A percentile compares a stretch with the other conserved stretches of the same genome.
phyloP scores from a whole-genome alignment of 345 rosid genomes.

The Euphorbia pulcherrima region DNA sequence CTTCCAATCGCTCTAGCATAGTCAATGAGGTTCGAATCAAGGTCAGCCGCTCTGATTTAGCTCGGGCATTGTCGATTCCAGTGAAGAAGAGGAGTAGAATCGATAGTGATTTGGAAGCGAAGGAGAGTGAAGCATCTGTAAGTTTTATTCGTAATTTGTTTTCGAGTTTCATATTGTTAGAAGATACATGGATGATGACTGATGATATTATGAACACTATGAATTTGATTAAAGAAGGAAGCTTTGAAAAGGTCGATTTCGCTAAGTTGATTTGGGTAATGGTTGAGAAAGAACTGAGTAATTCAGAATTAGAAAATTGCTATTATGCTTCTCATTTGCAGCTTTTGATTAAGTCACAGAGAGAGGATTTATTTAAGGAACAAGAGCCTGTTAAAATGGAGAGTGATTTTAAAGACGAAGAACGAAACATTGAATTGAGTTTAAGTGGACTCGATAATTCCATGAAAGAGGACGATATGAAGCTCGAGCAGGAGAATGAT shows the following conservation, averaged over 20 bases:
- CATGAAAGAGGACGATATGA: constrained; percentile 13
- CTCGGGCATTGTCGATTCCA: constrained; percentile 69
- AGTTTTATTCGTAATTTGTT: constrained; percentile 53
- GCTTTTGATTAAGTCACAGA: constrained; percentile 59
- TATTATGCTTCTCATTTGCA: constrained; percentile 89
- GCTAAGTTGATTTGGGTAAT: constrained; percentile 71
- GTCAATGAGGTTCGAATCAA: constrained; percentile 53
- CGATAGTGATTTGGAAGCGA: constrained; percentile 26
- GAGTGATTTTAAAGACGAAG: constrained; percentile 44
- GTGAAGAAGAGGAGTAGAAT: constrained; percentile 42
- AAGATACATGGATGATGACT: constrained; percentile 79
- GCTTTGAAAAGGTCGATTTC: constrained; percentile 74
- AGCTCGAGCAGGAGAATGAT: not conserved
- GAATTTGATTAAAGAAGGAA: constrained; percentile 48
- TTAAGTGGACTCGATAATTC: constrained; percentile 50
- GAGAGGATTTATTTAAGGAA: constrained; percentile 34
- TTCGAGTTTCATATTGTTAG: constrained; percentile 63
- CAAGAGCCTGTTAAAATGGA: constrained; percentile 24
- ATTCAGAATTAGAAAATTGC: constrained; percentile 43
- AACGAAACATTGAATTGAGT: constrained; percentile 56
- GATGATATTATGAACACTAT: constrained; percentile 44
- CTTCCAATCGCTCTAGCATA: constrained; percentile 40
- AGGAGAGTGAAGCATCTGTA: constrained; percentile 45
- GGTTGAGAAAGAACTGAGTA: constrained; percentile 74
- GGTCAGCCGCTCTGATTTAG: constrained; percentile 71